phyloP scores from a whole-genome alignment of 2,329 filamentous ascomycete species.

The Elsinoe arachidis region DNA sequence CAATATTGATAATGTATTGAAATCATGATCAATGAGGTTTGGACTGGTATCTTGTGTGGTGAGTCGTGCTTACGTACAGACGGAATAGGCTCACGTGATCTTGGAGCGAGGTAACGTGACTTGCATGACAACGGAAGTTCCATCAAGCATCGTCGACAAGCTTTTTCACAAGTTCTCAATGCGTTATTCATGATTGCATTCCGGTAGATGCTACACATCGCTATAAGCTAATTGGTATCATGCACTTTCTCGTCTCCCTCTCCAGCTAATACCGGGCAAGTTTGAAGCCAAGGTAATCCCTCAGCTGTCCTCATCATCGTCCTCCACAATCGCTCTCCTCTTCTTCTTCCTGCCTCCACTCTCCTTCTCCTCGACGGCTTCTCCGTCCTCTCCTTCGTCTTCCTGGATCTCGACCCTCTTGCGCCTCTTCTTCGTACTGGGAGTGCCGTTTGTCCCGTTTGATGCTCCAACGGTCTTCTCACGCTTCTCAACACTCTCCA shows the following conservation, averaged over 20 bases:
- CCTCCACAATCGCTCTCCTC: slow-evolving; percentile 10
- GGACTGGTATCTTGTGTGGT: too few species aligned
- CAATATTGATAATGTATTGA: too few species aligned
- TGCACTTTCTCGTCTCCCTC: neutral
- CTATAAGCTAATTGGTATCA: too few species aligned
- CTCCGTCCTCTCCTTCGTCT: slow-evolving; percentile 31
- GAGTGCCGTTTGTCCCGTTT: slow-evolving; percentile 4
- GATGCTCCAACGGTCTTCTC: slow-evolving; percentile 22
- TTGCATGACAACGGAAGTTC: too few species aligned
- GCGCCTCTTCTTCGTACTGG: slow-evolving; percentile 28
- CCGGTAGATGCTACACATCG: too few species aligned
- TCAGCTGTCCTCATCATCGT: slow-evolving; percentile 12
- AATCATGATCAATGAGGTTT: too few species aligned
- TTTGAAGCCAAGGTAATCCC: neutral
- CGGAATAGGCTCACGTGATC: too few species aligned
- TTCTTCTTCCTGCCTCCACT: slow-evolving; percentile 8
- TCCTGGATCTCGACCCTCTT: slow-evolving; percentile 27
- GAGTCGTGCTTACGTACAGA: too few species aligned
- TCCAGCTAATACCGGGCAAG: neutral
- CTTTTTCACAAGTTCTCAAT: too few species aligned
- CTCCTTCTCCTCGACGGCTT: slow-evolving; percentile 20
- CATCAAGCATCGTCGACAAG: too few species aligned
- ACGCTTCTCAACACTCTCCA: slow-evolving; percentile 41
- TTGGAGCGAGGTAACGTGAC: too few species aligned
- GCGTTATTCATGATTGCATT: too few species aligned